phyloP scores from a whole-genome alignment of 1,139 yeast genomes.

The Lodderomyces orthopsilosis region DNA sequence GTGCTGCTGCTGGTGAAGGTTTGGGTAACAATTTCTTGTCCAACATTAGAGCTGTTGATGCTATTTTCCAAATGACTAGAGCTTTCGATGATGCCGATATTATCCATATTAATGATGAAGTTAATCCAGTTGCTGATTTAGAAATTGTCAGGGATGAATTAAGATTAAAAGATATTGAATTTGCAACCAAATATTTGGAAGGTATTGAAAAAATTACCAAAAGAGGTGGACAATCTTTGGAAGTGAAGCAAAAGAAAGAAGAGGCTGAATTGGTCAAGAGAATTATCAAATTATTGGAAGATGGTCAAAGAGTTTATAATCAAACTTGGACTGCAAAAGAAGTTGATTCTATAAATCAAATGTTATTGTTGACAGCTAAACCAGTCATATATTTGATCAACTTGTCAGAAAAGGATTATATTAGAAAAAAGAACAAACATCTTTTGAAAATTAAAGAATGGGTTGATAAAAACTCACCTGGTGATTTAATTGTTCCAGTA shows the following conservation, averaged over 20 bases:
- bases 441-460: constrained; percentile 89
- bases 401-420: constrained; percentile 88
- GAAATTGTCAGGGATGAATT: constrained; percentile 90
- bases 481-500: constrained; percentile 91
- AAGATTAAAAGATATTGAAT: constrained; percentile 95
- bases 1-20: constrained; percentile 98
- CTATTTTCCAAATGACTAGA: constrained; percentile 96
- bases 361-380: constrained; percentile 90
- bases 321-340: constrained; percentile 88
- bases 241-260: constrained; percentile 91
- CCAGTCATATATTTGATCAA: constrained; percentile 94
- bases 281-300: constrained; percentile 72
- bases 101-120: constrained; percentile 97
- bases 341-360: constrained; percentile 82
- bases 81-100: constrained; percentile 98
- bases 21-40: constrained; percentile 97
- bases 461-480: constrained; percentile 93
- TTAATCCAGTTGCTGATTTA: constrained; percentile 92
- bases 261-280: constrained; percentile 79
- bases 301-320: constrained; percentile 88
- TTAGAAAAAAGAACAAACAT: constrained; percentile 97
- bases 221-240: constrained; percentile 95
- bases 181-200: constrained; percentile 87
- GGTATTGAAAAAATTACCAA: constrained; percentile 80
- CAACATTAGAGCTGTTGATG: constrained; percentile 97